Evolutionary conservation across 495 filamentous ascomycete species (phyloP).

Genomic region (Podospora anserina): DNA sequence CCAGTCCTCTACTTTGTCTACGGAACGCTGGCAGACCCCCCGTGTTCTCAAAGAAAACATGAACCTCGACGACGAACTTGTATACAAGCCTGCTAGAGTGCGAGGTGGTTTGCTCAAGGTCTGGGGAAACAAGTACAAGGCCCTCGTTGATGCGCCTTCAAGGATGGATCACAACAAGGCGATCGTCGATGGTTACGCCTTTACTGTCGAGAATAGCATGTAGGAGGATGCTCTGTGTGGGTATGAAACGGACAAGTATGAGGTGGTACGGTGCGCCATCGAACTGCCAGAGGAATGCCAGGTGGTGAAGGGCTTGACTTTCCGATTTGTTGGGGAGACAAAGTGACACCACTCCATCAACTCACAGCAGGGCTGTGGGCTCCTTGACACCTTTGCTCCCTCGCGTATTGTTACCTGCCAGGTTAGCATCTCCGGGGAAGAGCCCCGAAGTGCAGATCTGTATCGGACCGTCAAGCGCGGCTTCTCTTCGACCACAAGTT

Average conservation of each 20-base stretch:
- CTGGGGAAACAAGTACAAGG: slow-evolving; percentile 43
- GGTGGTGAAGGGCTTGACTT: slow-evolving; percentile 17
- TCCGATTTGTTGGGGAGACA: slow-evolving; percentile 13
- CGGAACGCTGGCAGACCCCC: slow-evolving; percentile 32
- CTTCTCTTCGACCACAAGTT: background rate
- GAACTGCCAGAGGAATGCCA: slow-evolving; percentile 8
- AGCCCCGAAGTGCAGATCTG: slow-evolving; percentile 7
- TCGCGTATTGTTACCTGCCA: background rate
- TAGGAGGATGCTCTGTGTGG: slow-evolving; percentile 38
- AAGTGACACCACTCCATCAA: background rate
- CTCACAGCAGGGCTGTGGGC: too few relatives aligned
- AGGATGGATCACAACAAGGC: background rate
- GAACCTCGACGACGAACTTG: slow-evolving; percentile 9
- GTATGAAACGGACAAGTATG: slow-evolving; percentile 44
- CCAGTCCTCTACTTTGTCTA: slow-evolving; percentile 48
- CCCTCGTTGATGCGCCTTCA: slow-evolving; percentile 35
- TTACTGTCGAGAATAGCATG: slow-evolving; percentile 30
- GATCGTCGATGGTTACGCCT: slow-evolving; percentile 37
- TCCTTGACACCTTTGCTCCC: too few relatives aligned
- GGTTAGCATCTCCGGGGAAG: slow-evolving; percentile 11
- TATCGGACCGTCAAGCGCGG: slow-evolving; percentile 7
- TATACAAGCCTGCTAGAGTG: slow-evolving; percentile 24
- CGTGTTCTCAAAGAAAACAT: slow-evolving; percentile 27
- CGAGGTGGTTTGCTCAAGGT: slow-evolving; percentile 31
- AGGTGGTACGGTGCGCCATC: slow-evolving; percentile 44